Evolutionary conservation across 2,329 filamentous ascomycete genomes (phyloP), one percentile per base, ranked within the genome.

Genomic region (Rhexocercosporidium sp.): DNA sequence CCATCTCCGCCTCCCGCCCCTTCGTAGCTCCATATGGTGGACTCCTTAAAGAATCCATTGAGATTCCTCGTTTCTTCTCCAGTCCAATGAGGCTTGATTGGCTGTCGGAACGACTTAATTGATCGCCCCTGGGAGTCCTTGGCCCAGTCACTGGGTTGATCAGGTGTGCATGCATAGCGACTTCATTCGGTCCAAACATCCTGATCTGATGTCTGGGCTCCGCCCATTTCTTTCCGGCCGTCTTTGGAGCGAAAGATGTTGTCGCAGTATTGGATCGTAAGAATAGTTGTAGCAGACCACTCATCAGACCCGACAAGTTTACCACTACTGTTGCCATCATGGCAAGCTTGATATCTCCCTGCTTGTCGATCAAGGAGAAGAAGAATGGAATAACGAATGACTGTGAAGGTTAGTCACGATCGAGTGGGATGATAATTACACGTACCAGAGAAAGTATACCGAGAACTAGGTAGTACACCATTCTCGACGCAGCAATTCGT

Each of bases 301-400:
- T 89, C 75, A 89, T 82, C 18, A 92, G 79, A 2, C 90, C 90
- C 0, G 89, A 88, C 1, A 90, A 81, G 74, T 91, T 91, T 18
- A 88, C 82, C 2, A 89, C 86, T 7, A 92, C 86, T 18, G 88
- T 86, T 29, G 88, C 87, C 47, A 91, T 85, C 82, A 90, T 88
- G 2, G 87, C 83, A 3, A 89, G 79, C 29, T 83, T 84, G 53
- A 85, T 66, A 77, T 82, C 81, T 31, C 81, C 76, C 59, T 63
- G 18, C n/a, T 57, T 76, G 64, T 87, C 84, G 6, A 84, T 82
- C 22, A 90, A 78, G 14, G 83, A 83, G 70, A 84, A 85, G 76
- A 92, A 92, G 69, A 88, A 91, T 0, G 90, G 87, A 18, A 90
- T 82, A 64, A 90, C 80, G 56, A 89, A 83, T 51, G 83, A 80